Evolutionary conservation across 768 basidiomycete species (phyloP).

Genomic region (Tylopilus subfusipes): DNA sequence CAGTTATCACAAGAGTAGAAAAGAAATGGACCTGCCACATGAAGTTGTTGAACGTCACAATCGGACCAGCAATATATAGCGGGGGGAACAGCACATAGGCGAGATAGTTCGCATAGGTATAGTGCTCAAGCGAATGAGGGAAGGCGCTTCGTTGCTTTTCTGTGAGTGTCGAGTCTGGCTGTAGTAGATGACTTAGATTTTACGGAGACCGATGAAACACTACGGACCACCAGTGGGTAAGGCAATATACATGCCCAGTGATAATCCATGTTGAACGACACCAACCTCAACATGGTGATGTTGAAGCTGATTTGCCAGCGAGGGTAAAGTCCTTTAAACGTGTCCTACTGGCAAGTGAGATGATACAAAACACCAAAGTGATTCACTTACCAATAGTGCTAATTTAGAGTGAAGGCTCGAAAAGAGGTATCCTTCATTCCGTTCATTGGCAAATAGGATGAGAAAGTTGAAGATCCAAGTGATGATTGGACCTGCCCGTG

Average conservation of each 20-base stretch:
- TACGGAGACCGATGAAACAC: neutral
- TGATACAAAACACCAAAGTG: neutral
- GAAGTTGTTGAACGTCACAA: slow-evolving; percentile 95
- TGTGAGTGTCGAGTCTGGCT: slow-evolving; percentile 34
- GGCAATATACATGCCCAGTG: slow-evolving; percentile 67
- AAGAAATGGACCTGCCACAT: slow-evolving; percentile 72
- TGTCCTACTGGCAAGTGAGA: slow-evolving; percentile 45
- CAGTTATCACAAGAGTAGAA: neutral
- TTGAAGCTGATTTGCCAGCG: slow-evolving; percentile 95
- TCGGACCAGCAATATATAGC: slow-evolving; percentile 93
- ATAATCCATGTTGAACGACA: slow-evolving; percentile 93
- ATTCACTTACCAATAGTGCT: slow-evolving; percentile 53
- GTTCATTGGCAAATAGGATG: slow-evolving; percentile 75
- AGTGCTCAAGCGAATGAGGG: slow-evolving; percentile 54
- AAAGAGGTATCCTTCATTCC: slow-evolving; percentile 70
- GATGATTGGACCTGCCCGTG: slow-evolving; percentile 45
- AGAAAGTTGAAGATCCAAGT: slow-evolving; percentile 78
- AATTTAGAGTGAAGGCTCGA: slow-evolving; percentile 52
- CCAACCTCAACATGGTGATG: slow-evolving; percentile 89
- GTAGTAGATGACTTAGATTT: slow-evolving; percentile 3
- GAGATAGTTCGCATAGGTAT: slow-evolving; percentile 70
- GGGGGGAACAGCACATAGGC: slow-evolving; percentile 91
- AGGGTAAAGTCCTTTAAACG: slow-evolving; percentile 71
- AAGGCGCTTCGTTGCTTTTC: slow-evolving; percentile 60
- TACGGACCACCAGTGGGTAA: slow-evolving; percentile 42